These are phyloP conservation scores for Pinus albicaulis DNA, from an alignment of 75 land plant genomes.

Conservation along the genomic window DNA sequence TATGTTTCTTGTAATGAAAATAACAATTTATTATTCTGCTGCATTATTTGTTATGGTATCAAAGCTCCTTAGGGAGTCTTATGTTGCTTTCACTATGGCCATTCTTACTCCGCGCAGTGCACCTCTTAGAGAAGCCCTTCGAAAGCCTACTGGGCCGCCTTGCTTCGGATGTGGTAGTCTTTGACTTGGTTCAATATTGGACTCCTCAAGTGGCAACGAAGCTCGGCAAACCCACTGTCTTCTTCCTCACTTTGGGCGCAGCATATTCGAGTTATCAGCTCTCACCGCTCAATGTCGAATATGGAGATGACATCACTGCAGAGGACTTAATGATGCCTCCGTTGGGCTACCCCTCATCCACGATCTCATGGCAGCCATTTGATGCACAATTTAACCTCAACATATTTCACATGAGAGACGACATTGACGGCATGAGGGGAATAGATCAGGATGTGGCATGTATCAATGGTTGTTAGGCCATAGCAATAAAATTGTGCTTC, in stretches of 20 bases:
- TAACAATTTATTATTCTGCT: no score
- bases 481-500: background rate
- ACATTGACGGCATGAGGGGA: background rate
- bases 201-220: background rate
- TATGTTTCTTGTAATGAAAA: no score
- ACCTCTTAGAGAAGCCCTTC: background rate
- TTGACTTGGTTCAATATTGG: background rate
- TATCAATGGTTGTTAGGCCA: background rate
- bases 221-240: background rate
- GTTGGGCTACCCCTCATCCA: background rate
- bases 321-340: background rate
- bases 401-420: no score
- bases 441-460: background rate
- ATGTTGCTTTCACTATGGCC: no score
- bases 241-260: background rate
- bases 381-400: background rate
- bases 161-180: background rate
- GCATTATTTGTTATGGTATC: no score
- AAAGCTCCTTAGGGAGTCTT: no score
- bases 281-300: background rate
- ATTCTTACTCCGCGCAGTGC: background rate
- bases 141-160: background rate
- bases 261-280: background rate
- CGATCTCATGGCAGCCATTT: background rate
- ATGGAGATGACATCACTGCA: background rate